Conservation (phyloP, 1,284 basidiomycete species). For the Apiotrichum gamsii region DNA sequence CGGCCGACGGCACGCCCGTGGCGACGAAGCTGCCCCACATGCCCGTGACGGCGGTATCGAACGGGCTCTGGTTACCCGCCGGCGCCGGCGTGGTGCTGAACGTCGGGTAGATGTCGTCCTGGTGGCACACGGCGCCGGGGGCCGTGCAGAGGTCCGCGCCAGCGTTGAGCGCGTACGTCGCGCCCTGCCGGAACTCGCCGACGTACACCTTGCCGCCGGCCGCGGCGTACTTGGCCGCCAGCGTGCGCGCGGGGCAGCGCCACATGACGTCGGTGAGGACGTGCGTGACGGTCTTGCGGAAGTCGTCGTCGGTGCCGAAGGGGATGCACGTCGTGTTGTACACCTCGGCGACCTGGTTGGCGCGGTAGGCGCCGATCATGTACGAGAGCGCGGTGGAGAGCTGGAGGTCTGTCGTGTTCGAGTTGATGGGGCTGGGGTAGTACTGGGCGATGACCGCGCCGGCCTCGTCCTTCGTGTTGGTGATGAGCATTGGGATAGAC, state of each 20-base stretch:
- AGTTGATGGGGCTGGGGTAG: slow-evolving; percentile 36
- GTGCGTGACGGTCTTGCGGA: slow-evolving; percentile 54
- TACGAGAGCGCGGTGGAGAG: slow-evolving; percentile 38
- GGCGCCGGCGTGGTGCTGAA: background rate
- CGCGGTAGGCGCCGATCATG: slow-evolving; percentile 52
- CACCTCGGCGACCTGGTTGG: slow-evolving; percentile 52
- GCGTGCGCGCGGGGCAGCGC: slow-evolving; percentile 61
- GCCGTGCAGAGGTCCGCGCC: slow-evolving; percentile 11
- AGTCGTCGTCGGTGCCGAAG: slow-evolving; percentile 32
- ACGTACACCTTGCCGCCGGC: slow-evolving; percentile 63
- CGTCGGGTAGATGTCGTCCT: slow-evolving; percentile 15
- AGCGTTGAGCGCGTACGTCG: slow-evolving; percentile 60
- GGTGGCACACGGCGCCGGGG: slow-evolving; percentile 36
- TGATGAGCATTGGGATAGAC: slow-evolving; percentile 58
- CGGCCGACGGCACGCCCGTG: slow-evolving; percentile 15
- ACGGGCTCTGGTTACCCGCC: no score
- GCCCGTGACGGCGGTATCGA: slow-evolving; percentile 13
- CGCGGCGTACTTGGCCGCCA: slow-evolving; percentile 59
- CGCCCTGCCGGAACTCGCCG: slow-evolving; percentile 61
- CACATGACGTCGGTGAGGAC: slow-evolving; percentile 58
- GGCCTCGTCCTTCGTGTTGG: slow-evolving; percentile 65
- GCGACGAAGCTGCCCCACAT: slow-evolving; percentile 35
- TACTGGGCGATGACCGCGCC: slow-evolving; percentile 55
- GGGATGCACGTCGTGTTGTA: slow-evolving; percentile 54
- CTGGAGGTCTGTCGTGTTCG: slow-evolving; percentile 26